Conservation (phyloP, 2,329 filamentous ascomycete genomes). For the Aspergillus viridinutans region DNA sequence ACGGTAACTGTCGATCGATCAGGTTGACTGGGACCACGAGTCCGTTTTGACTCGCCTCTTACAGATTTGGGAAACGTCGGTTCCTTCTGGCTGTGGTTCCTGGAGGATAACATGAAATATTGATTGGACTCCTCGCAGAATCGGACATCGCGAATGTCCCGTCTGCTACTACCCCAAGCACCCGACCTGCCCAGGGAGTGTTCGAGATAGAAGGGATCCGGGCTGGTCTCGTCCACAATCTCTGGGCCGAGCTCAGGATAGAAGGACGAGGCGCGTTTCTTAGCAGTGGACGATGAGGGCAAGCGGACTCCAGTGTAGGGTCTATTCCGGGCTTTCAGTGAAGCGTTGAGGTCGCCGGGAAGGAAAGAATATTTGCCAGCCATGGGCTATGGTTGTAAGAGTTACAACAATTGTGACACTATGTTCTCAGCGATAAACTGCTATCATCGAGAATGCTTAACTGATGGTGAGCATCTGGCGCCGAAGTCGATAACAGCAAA, state of each 20-base stretch:
- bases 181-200: conserved; percentile 27
- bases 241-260: conserved; percentile 23
- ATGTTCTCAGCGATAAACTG: conserved; percentile 7
- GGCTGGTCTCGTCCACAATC: conserved; percentile 31
- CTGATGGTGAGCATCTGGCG: conserved; percentile 6
- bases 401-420: not conserved
- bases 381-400: conserved; percentile 32
- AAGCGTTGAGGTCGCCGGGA: conserved; percentile 32
- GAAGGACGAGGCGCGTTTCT: conserved; percentile 30
- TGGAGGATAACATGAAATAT: conserved; percentile 28
- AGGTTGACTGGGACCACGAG: conserved; percentile 9
- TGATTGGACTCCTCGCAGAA: conserved; percentile 26
- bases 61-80: conserved; percentile 6
- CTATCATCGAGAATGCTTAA: conserved; percentile 8
- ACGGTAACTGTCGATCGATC: conserved; percentile 30
- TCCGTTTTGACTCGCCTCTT: conserved; percentile 9
- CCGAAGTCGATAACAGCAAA: not conserved
- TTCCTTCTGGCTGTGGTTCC: conserved; percentile 18
- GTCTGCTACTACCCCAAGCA: conserved; percentile 22
- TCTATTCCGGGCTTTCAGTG: conserved; percentile 27
- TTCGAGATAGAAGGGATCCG: conserved; percentile 39
- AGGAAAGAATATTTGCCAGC: conserved; percentile 31
- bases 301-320: conserved; percentile 29
- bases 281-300: conserved; percentile 24
- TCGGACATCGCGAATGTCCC: conserved; percentile 29